phyloP scores from a whole-genome alignment of 306 rosid genomes.

The Spatholobus suberectus region DNA sequence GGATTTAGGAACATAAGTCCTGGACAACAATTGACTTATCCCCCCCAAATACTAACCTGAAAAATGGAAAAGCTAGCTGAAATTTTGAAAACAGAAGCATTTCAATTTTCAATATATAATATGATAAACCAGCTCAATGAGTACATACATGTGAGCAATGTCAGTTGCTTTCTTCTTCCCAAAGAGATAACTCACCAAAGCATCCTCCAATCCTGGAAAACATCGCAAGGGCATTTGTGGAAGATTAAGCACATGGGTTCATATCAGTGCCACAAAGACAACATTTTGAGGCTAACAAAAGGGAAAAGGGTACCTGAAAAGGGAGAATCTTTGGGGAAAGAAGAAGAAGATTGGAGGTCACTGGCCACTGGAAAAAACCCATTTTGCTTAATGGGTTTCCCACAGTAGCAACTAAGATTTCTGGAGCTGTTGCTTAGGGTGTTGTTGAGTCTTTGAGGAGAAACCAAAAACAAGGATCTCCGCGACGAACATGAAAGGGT shows the following conservation, averaged over 20 bases:
- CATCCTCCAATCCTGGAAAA: slow-evolving; percentile 72
- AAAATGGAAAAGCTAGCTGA: neutral
- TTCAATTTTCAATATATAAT: neutral
- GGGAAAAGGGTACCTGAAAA: slow-evolving; percentile 50
- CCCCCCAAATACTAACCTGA: too few species aligned
- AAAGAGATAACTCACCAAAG: slow-evolving; percentile 61
- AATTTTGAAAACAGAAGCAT: neutral
- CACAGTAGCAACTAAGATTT: slow-evolving; percentile 7
- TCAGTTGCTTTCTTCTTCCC: slow-evolving; percentile 91
- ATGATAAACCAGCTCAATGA: neutral
- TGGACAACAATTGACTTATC: neutral
- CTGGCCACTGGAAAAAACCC: slow-evolving; percentile 26
- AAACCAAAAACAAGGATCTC: slow-evolving; percentile 8
- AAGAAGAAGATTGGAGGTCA: slow-evolving; percentile 31
- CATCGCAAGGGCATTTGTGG: slow-evolving; percentile 25
- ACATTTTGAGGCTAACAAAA: neutral
- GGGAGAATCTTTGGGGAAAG: slow-evolving; percentile 50
- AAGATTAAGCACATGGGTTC: neutral
- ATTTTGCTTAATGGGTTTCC: slow-evolving; percentile 22
- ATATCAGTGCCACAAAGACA: neutral
- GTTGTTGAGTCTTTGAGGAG: slow-evolving; percentile 20
- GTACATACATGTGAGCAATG: slow-evolving; percentile 83
- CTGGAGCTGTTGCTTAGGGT: slow-evolving; percentile 13
- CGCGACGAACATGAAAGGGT: neutral
- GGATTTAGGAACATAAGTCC: neutral